phyloP scores from a whole-genome alignment of 305 asterid species.

The Coffea humblotiana region DNA sequence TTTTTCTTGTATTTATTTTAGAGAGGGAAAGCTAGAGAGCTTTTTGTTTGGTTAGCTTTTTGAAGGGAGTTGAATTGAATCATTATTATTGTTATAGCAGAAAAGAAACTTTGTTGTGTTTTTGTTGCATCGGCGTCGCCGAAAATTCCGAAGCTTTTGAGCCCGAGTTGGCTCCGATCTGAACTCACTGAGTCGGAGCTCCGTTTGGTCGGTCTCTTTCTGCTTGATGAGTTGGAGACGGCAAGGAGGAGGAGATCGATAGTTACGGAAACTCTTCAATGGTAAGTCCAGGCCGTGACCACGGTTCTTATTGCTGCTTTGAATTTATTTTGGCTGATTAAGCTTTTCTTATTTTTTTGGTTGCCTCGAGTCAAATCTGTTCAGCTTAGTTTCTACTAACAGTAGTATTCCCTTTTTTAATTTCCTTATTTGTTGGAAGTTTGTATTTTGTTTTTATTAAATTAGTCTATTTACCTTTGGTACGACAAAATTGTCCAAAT shows the following conservation, averaged over 20 bases:
- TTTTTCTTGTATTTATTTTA: neutral
- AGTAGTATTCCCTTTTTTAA: neutral
- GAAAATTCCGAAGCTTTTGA: conserved; percentile 32
- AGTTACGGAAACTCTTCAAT: conserved; percentile 40
- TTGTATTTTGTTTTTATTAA: neutral
- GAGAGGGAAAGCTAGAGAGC: conserved; percentile 24
- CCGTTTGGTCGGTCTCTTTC: conserved; percentile 35
- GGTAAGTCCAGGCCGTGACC: conserved; percentile 52
- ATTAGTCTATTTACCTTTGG: neutral
- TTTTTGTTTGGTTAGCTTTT: conserved; percentile 23
- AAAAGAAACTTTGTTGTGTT: conserved; percentile 27
- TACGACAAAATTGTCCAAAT: no score
- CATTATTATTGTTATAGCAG: conserved; percentile 30
- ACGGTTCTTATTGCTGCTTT: conserved; percentile 32
- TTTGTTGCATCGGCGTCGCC: conserved; percentile 26
- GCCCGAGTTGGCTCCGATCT: conserved; percentile 57
- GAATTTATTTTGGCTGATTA: conserved; percentile 21
- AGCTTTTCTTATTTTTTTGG: neutral
- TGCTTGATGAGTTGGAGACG: conserved; percentile 68
- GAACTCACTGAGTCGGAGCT: conserved; percentile 48
- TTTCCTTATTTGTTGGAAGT: neutral
- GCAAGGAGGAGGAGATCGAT: conserved; percentile 69
- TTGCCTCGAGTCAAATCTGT: conserved; percentile 26
- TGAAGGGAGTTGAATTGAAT: conserved; percentile 20
- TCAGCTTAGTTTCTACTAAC: conserved; percentile 24